Conservation (phyloP, 176 grass and related monocot genomes). For the Musa beccarii region DNA sequence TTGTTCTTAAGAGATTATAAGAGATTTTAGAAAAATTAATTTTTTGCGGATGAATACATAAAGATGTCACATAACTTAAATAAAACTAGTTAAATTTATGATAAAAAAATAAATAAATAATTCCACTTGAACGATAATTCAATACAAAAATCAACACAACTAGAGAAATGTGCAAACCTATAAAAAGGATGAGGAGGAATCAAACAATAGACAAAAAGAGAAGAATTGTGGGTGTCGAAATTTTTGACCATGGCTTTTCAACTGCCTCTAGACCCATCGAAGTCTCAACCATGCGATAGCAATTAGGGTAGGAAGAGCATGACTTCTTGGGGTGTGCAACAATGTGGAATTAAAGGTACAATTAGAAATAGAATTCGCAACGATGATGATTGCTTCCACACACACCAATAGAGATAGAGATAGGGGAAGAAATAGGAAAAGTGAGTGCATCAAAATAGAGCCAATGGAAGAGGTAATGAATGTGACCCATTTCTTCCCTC, state of each 20-base stretch:
- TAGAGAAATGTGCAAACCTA: not conserved
- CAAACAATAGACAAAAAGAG: not conserved
- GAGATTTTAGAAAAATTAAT: too few relatives aligned
- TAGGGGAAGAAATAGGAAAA: not conserved
- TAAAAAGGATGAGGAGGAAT: not conserved
- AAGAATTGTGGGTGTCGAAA: not conserved
- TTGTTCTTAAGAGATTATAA: too few relatives aligned
- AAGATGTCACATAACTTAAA: too few relatives aligned
- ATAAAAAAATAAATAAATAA: not conserved
- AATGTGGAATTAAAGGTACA: not conserved
- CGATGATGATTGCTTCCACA: not conserved
- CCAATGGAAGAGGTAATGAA: too few relatives aligned
- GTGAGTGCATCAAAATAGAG: too few relatives aligned
- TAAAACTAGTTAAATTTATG: too few relatives aligned
- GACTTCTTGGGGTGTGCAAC: not conserved
- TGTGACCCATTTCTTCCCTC: too few relatives aligned
- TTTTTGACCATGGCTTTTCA: conserved; percentile 5
- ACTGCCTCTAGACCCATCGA: not conserved
- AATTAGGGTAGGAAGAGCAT: not conserved
- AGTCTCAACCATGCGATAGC: not conserved
- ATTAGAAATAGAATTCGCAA: not conserved
- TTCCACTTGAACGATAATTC: not conserved
- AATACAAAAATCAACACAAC: not conserved
- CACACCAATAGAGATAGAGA: not conserved
- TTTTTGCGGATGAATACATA: too few relatives aligned